Base-by-base conservation (phyloP, 2,329 filamentous ascomycete genomes). In the Paraphoma sp. region DNA sequence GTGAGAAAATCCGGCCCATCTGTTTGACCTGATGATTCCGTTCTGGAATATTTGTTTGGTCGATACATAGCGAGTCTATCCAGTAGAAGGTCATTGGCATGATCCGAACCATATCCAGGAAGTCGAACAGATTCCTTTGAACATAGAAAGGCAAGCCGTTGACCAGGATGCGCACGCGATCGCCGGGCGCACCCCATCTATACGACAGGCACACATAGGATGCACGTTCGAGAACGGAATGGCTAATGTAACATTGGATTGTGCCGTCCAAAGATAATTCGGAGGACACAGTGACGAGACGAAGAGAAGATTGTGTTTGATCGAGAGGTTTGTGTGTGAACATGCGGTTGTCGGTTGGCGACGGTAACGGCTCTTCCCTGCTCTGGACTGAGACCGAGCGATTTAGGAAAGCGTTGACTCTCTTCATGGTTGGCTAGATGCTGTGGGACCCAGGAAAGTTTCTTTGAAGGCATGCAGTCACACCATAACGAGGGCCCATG, bases 21-120 rank as follows among this genome's bases (percentile, higher is more conserved):
- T 62, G 53, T 5, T 48, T 36, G 16, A 65, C 53, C 33, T 65
- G 62, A 23, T 54, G 51, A n/a, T 59, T 61, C 4, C 54, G 33
- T 40, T 61, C 58, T 1, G 30, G 14, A 7, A 43, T 41, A 12
- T 55, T 51, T 2, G 46, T 29, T 30, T 61, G 58, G 38, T 61
- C 45, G 28, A 61, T 58, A 31, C 55, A 58, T 8, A 61, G 42
- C 12, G 55, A 51, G 28, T 61, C 58, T 41, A 61, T 56, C 58
- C 55, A 61, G 48, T 51, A 57, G 9, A 42, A 51, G n/a, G 18
- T 48, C 36, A 31, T 51, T 8, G 38, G 46, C 41, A 50, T 42
- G 5, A 28, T 41, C 12, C 54, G 41, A 16, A 40, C 38, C 16
- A 51, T n/a, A 6, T 52, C 30, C 4, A 60, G 51, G 36, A 60